Evolutionary conservation across 1,284 basidiomycete genomes (phyloP), one percentile per base, ranked within the genome.

Genomic region (Papiliotrema flavescens): DNA sequence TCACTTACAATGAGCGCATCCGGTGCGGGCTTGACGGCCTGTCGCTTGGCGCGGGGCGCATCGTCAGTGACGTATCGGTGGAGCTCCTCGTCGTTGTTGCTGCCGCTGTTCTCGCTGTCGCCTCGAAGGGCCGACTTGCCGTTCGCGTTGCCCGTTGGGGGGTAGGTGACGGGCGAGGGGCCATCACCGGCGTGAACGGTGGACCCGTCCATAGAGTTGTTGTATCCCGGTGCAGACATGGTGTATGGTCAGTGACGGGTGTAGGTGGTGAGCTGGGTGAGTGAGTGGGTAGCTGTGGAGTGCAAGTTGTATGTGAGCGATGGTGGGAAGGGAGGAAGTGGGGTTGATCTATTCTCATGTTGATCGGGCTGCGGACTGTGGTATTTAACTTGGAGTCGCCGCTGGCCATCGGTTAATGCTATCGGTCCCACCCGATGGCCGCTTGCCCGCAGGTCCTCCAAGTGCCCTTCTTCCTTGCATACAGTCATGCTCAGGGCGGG

Each of bases 1-100:
- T 5, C 22, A 41, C 52, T 41, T 26, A 53, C 52, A 34, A 53
- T 53, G 19, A 53, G 26, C 14, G 20, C 52, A 13, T 40, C 19
- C 19, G 11, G 11, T 19, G 19, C n/a, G 36, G 44, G n/a, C 36
- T 49, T 40, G 11, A 3, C 14, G 11, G 32, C 46, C 24, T 8
- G 24, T n/a, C 49, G 40, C 9, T 32, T 8, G n/a, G 40, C 41
- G 15, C 46, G 13, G 3, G 67, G 67, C 37, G 57, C 50, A 26
- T 72, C 70, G 20, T 72, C 70, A 3, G 70, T 72, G 37, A 72
- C 70, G 53, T 66, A 70, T 55, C 68, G 63, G 53, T 72, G 61
- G 19, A 70, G 65, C 19, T 72, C 70, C 13, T 71, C 61, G 3
- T 64, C 61, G 17, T 61, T 44, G 45, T 52, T 24, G 28, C 28